Evolutionary conservation across 306 rosid genomes (phyloP).

Genomic region (Cicer pinnatifidum): DNA sequence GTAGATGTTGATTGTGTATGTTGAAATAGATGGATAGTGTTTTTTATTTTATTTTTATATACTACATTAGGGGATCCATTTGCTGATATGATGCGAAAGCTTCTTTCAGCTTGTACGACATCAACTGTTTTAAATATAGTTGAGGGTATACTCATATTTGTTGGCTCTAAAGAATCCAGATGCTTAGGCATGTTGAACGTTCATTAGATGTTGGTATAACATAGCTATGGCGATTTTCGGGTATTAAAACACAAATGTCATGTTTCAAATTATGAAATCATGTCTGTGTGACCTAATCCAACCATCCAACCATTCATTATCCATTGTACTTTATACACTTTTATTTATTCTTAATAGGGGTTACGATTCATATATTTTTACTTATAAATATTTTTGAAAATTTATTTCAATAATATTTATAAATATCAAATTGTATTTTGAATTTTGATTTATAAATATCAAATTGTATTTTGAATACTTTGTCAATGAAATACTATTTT

Average conservation of each 20-base stretch:
- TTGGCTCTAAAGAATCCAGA: not conserved
- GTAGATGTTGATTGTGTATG: constrained; percentile 28
- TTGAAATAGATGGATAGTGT: not conserved
- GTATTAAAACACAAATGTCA: not conserved
- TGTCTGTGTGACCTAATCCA: too few species aligned
- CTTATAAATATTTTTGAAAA: too few species aligned
- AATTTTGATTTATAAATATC: too few species aligned
- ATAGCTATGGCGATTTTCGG: not conserved
- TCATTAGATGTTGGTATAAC: not conserved
- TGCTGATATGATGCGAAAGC: constrained; percentile 32
- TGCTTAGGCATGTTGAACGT: constrained; percentile 15
- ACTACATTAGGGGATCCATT: constrained; percentile 37
- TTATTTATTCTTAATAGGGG: too few species aligned
- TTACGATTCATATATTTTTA: too few species aligned
- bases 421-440: too few species aligned
- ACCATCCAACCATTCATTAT: too few species aligned
- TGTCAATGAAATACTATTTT: too few species aligned
- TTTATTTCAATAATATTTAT: too few species aligned
- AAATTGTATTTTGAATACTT: too few species aligned
- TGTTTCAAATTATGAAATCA: not conserved
- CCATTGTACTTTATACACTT: too few species aligned
- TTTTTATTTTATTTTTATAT: constrained; percentile 25
- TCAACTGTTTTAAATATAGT: constrained; percentile 37
- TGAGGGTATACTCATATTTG: constrained; percentile 17
- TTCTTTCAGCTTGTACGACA: constrained; percentile 39